Evolutionary conservation across 805 yeast species (phyloP).

Genomic region (Wickerhamiella slavikovae): DNA sequence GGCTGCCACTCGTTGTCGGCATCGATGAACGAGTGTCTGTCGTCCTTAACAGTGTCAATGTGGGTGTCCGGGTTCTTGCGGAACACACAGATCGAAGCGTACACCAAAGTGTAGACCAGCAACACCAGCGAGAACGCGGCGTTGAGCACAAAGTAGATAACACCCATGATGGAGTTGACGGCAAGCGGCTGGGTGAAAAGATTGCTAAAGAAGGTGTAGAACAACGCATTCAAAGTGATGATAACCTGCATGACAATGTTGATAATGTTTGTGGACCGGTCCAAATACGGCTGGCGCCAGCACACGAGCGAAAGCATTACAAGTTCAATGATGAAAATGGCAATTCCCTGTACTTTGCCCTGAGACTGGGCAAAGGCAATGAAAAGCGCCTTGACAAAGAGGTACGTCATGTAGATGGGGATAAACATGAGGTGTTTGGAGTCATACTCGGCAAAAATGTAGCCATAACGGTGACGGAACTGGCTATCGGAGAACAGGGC

Average conservation of each 20-base stretch:
- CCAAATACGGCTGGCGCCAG: slow-evolving; percentile 52
- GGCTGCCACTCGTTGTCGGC: slow-evolving; percentile 21
- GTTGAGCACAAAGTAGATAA: slow-evolving; percentile 71
- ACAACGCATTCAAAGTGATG: slow-evolving; percentile 55
- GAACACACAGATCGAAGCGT: slow-evolving; percentile 28
- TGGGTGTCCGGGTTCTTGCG: slow-evolving; percentile 79
- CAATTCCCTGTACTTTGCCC: slow-evolving; percentile 66
- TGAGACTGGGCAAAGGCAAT: slow-evolving; percentile 61
- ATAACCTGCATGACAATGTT: slow-evolving; percentile 57
- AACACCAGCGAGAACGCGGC: slow-evolving; percentile 72
- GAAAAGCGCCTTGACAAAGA: slow-evolving; percentile 46
- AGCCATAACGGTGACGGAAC: slow-evolving; percentile 64
- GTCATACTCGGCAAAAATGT: slow-evolving; percentile 72
- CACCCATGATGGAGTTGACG: slow-evolving; percentile 75
- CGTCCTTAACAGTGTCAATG: slow-evolving; percentile 77
- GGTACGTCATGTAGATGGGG: slow-evolving; percentile 36
- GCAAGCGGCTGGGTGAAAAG: slow-evolving; percentile 61
- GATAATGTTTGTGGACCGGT: slow-evolving; percentile 60
- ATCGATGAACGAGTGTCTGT: slow-evolving; percentile 59
- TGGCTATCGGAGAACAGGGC: slow-evolving; percentile 58
- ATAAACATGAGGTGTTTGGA: slow-evolving; percentile 77
- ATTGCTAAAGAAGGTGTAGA: slow-evolving; percentile 71
- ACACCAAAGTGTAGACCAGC: slow-evolving; percentile 47
- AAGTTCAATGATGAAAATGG: slow-evolving; percentile 56
- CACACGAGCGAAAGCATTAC: slow-evolving; percentile 45